A percentile compares a stretch with the other conserved stretches of the same genome.
These are phyloP conservation scores for Flaveria brownii DNA, from an alignment of 129 eudicot genomes.

Conservation along the genomic window DNA sequence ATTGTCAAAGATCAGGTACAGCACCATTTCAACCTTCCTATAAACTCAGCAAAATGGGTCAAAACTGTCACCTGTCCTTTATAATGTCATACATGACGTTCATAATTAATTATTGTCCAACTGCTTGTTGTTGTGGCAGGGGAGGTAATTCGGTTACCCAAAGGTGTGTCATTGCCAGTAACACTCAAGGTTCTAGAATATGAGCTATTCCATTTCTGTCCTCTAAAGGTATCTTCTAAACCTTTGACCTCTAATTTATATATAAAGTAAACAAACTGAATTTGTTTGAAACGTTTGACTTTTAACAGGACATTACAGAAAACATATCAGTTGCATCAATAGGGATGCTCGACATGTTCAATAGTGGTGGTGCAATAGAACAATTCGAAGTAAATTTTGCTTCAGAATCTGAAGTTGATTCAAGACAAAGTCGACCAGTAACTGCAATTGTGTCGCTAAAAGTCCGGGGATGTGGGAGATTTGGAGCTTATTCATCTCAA, in stretches of 20 bases:
- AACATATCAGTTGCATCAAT: conserved; percentile 71
- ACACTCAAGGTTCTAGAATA: conserved; percentile 84
- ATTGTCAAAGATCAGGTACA: conserved; percentile 70
- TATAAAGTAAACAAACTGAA: not conserved
- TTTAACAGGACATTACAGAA: conserved; percentile 58
- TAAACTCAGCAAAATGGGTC: not conserved
- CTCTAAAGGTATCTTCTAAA: conserved; percentile 46
- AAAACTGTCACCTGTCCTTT: not conserved
- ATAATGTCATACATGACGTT: not conserved
- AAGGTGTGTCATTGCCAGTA: conserved; percentile 73
- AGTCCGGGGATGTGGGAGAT: conserved; percentile 73
- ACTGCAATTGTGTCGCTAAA: conserved; percentile 53
- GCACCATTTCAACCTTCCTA: not conserved
- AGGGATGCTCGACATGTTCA: conserved; percentile 81
- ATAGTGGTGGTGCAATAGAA: conserved; percentile 68
- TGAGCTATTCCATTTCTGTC: conserved; percentile 80
- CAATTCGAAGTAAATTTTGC: conserved; percentile 40
- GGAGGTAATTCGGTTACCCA: conserved; percentile 63
- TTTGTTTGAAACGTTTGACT: not conserved
- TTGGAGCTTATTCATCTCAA: conserved; percentile 70
- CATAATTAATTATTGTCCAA: not conserved
- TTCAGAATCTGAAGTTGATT: conserved; percentile 32
- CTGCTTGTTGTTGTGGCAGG: conserved; percentile 37
- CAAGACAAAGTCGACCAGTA: conserved; percentile 40
- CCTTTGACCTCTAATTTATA: not conserved